phyloP scores from a whole-genome alignment of 352 stramenopile genomes.

The Achlya hypogyna region DNA sequence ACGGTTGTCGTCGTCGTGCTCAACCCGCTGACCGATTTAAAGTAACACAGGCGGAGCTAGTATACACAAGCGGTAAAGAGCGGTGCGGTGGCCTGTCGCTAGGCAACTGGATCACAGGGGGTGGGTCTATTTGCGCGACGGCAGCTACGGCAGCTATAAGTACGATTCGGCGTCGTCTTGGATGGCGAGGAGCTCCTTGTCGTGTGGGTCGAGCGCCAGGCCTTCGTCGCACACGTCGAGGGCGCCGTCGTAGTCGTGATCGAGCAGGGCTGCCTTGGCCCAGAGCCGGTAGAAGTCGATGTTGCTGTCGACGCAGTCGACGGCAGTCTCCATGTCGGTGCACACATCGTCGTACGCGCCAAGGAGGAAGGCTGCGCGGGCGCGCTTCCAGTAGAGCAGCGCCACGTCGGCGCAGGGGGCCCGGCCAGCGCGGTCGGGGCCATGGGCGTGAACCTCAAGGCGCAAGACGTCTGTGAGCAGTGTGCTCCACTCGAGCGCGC shows the following conservation, averaged over 20 bases:
- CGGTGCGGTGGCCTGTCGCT: no score
- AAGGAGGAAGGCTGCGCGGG: background rate
- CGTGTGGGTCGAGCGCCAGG: background rate
- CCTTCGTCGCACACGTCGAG: background rate
- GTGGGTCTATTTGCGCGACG: no score
- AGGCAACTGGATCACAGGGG: no score
- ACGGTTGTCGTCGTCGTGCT: slow-evolving; percentile 80
- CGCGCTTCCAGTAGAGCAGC: background rate
- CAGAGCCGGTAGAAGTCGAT: slow-evolving; percentile 1
- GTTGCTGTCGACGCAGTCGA: background rate
- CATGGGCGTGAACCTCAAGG: background rate
- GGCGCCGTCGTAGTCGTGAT: background rate
- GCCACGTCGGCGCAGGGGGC: no score
- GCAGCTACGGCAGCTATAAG: no score
- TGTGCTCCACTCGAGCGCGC: background rate
- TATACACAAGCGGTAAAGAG: no score
- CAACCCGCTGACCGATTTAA: no score
- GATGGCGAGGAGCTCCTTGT: background rate
- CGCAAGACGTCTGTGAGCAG: background rate
- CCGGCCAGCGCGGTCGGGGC: no score
- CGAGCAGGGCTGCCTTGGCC: background rate
- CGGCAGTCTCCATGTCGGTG: background rate
- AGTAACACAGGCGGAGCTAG: no score
- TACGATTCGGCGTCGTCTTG: background rate
- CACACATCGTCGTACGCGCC: background rate